Percentiles rank a stretch among this genome's conserved stretches.
Evolutionary conservation across 371 early-diverging fungal species (phyloP).

Genomic region (Zopfochytrium polystomum): DNA sequence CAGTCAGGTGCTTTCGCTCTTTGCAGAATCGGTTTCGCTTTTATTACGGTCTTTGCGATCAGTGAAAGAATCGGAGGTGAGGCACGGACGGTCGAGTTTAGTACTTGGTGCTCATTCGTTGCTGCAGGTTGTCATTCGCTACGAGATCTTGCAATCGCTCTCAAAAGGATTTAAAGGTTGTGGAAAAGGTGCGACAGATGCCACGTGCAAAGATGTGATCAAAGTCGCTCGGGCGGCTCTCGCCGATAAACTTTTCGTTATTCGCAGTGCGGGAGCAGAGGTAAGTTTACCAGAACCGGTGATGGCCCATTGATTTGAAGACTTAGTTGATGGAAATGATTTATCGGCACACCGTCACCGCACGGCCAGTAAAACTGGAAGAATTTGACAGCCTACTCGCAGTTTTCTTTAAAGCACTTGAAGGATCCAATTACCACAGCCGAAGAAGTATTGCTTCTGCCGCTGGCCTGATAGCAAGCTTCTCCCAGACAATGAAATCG

Average conservation of each 20-base stretch:
- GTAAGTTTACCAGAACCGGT: conserved; percentile 41
- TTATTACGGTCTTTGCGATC: conserved; percentile 62
- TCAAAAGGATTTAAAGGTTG: conserved; percentile 69
- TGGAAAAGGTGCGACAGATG: conserved; percentile 72
- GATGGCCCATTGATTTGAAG: too few relatives aligned
- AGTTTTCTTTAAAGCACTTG: conserved; percentile 63
- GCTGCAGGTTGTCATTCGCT: conserved; percentile 59
- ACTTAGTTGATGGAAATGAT: conserved; percentile 36
- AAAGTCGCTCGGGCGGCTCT: conserved; percentile 67
- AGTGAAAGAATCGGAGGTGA: conserved; percentile 68
- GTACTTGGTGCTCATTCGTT: not conserved
- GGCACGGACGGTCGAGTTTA: conserved; percentile 5
- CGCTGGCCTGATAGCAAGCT: conserved; percentile 58
- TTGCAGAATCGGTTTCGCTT: conserved; percentile 70
- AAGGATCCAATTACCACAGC: conserved; percentile 61
- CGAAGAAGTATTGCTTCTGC: conserved; percentile 65
- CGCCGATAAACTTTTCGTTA: conserved; percentile 68
- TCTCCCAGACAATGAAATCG: conserved; percentile 48
- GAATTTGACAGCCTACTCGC: conserved; percentile 66
- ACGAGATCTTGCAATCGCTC: conserved; percentile 71
- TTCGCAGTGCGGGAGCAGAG: conserved; percentile 70
- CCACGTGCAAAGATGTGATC: conserved; percentile 68
- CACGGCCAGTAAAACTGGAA: conserved; percentile 45
- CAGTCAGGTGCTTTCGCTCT: conserved; percentile 63
- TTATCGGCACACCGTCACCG: conserved; percentile 27